Evolutionary conservation across 371 early-diverging fungal species (phyloP).

Genomic region (Mortierella sp.): DNA sequence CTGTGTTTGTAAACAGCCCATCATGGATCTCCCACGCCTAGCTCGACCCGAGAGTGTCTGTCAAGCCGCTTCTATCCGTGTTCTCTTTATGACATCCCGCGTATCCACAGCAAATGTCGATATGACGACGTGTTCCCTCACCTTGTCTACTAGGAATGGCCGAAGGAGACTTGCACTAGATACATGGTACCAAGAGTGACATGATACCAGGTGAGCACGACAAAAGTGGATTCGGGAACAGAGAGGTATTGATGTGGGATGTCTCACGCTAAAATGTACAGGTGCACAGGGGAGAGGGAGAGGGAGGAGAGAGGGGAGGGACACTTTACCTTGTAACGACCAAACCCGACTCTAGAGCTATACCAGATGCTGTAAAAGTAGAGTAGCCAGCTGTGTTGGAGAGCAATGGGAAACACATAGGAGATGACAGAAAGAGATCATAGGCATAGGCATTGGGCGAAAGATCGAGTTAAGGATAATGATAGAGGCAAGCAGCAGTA

Average conservation of each 20-base stretch:
- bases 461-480: conserved; percentile 37
- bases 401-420: conserved; percentile 3
- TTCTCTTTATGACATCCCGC: no score
- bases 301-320: no score
- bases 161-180: conserved; percentile 47
- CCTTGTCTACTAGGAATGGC: conserved; percentile 52
- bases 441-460: background rate
- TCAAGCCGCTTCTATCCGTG: no score
- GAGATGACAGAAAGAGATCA: background rate
- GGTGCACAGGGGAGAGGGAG: no score
- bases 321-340: conserved; percentile 55
- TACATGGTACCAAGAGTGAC: background rate
- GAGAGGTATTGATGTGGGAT: background rate
- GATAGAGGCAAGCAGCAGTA: background rate
- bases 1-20: background rate
- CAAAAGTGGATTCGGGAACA: background rate
- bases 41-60: background rate
- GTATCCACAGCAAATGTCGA: no score
- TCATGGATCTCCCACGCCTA: conserved; percentile 3
- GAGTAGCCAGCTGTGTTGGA: conserved; percentile 52
- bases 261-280: background rate
- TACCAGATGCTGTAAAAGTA: conserved; percentile 49
- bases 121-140: conserved; percentile 1
- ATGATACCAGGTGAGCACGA: no score
- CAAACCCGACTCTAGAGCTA: conserved; percentile 39